Evolutionary conservation across 129 eudicot genomes (phyloP), one percentile per base, ranked within the genome.

Genomic region (Artemisia argyi): DNA sequence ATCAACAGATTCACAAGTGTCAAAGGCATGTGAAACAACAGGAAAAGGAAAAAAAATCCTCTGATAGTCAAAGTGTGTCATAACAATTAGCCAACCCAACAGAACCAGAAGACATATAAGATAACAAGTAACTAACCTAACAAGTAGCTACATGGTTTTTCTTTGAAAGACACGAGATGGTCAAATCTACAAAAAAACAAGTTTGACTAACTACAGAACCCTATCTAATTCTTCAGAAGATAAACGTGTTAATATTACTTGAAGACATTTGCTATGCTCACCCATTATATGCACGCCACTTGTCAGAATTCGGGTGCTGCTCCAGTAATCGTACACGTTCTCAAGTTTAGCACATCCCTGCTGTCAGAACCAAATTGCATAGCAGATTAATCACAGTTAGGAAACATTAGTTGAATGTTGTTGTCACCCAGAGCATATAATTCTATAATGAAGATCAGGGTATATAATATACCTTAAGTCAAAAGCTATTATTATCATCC

Each of bases 251-350:
- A 4, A 4, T 61, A 28, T 61, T 1, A 15, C 66, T 61, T 15
- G 66, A 30, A 61, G 66, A 4, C 44, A 17, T 7, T 28, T 59
- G 26, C 59, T 60, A 22, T 24, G 54, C 58, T 46, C 71, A 19
- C 55, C 46, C 76, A 72, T 11, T 2, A 39, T 19, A 14, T 22
- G 16, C 76, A 47, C 24, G 13, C 61, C 47, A 22, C 48, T 72
- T 5, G 53, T 54, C 11, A 19, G 39, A 71, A 58, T 80, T 28
- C 7, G 15, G 82, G 82, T 9, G n/a, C 53, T 49, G 85, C 82
- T 56, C 78, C 80, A 48, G 75, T 74, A 42, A 80, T 73, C 83
- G 48, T 26, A 69, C 73, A 61, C 46, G 30, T 28, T 66, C 66
- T 73, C 64, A 65, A 49, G 59, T 24, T 65, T 48, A 68, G 58